Base-by-base conservation (phyloP, 2,329 filamentous ascomycete species). In the Myriosclerotinia scirpicola region DNA sequence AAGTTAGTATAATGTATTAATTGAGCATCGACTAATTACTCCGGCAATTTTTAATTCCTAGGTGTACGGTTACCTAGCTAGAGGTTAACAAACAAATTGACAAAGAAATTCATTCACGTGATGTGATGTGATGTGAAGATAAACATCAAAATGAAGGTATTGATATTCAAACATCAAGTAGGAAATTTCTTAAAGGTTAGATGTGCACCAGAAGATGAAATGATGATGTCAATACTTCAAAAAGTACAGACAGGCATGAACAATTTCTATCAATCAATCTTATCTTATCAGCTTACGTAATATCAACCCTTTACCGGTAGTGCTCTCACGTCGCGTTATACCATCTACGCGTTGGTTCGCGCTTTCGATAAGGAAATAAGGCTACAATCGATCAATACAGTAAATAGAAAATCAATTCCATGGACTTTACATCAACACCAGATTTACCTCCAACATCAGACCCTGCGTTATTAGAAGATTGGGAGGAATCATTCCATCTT, bases 371-470 rank as follows among this genome's bases (percentile, higher is more conserved):
- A 60, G 58, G 44, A 38, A 60, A 7, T 38, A 1, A 42, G 40
- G 12, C 40, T 42, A 8, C 55, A 36, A 26, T 54, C 53, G 22
- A 38, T 38, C 30, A 34, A 15, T 58, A 26, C 55, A 3, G 17
- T 44, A 22, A 17, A 54, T 12, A 54, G 52, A 60, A 54, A 67
- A 53, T 56, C n/a, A 36, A 67, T 65, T 67, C 67, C 56, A 74
- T 72, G 71, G 67, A 73, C 42, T 50, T 65, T 50, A 54, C 48
- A 17, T 70, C 70, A 20, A 71, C 69, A 22, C 71, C 73, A 64
- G 61, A 61, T 40, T 55, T 73, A 9, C 73, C 71, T 36, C 61
- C 67, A 50, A 72, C 69, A 48, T 73, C 71, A 34, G 71, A 75
- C 64, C 69, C 72, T 11, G 69, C 68, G 34, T 67, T 74, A 44